Percentiles rank a stretch among this genome's conserved stretches.
phyloP scores from a whole-genome alignment of 2,329 filamentous ascomycete genomes.

The Ramichloridium luteum region DNA sequence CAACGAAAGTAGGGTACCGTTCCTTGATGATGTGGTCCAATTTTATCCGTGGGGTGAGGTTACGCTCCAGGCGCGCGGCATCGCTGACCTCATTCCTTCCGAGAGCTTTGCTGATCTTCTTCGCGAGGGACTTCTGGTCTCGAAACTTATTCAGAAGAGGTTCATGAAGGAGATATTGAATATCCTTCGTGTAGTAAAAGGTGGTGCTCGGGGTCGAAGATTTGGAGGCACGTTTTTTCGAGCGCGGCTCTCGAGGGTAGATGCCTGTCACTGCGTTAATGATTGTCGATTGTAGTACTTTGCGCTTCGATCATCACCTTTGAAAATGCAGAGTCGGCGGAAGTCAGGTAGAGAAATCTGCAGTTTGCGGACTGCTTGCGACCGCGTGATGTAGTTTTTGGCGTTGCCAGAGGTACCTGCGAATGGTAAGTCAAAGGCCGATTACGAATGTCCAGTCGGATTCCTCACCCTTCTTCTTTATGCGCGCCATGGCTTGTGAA shows the following conservation, averaged over 20 bases:
- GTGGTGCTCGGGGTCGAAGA: constrained; percentile 82
- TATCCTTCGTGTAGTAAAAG: constrained; percentile 87
- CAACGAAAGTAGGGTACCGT: constrained; percentile 92
- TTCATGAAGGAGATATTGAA: constrained; percentile 95
- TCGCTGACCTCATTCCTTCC: constrained; percentile 84
- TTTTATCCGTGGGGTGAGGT: constrained; percentile 75
- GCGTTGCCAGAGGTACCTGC: constrained; percentile 73
- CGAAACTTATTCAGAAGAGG: constrained; percentile 88
- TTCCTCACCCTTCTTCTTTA: constrained; percentile 75
- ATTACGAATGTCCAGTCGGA: neutral
- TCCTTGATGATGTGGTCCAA: constrained; percentile 96
- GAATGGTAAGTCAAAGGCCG: constrained; percentile 3
- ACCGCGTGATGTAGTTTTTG: constrained; percentile 97
- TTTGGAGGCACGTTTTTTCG: constrained; percentile 93
- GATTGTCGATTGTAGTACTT: too few species aligned
- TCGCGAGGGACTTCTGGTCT: constrained; percentile 90
- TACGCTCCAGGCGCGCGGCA: constrained; percentile 81
- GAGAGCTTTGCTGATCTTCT: constrained; percentile 90
- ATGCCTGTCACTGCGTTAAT: too few species aligned
- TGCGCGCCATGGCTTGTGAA: constrained; percentile 58
- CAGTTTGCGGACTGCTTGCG: constrained; percentile 92
- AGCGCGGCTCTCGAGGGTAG: constrained; percentile 92
- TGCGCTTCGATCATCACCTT: constrained; percentile 49
- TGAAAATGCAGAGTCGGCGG: constrained; percentile 97
- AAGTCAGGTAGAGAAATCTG: constrained; percentile 97